Conservation (phyloP, 495 filamentous ascomycete species). For the Cercophora newfieldiana region DNA sequence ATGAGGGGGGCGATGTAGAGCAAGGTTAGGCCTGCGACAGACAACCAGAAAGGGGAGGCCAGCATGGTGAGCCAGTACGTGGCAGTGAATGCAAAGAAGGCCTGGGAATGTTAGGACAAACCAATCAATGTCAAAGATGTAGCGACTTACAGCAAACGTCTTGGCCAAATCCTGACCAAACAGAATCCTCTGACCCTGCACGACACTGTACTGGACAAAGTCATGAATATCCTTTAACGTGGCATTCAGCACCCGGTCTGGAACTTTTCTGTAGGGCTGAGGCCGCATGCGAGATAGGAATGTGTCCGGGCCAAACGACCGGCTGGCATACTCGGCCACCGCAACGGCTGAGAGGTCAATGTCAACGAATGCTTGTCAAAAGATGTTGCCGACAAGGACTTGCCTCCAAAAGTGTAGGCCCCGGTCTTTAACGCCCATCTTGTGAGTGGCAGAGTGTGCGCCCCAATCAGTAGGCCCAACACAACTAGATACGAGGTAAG, state of each 20-base stretch:
- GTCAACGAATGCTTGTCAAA: neutral
- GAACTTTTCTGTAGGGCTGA: neutral
- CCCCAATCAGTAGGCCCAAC: neutral
- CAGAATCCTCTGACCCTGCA: neutral
- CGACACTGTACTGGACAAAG: neutral
- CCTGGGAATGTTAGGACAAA: neutral
- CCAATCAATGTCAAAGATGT: neutral
- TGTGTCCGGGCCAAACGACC: slow-evolving; percentile 6
- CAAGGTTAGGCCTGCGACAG: neutral
- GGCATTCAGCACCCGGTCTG: neutral
- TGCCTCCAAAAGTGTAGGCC: neutral
- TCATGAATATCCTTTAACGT: slow-evolving; percentile 9
- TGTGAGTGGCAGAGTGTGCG: neutral
- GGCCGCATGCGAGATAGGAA: slow-evolving; percentile 3
- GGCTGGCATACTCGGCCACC: neutral
- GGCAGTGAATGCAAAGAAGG: neutral
- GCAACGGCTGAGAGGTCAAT: neutral
- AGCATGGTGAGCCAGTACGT: neutral
- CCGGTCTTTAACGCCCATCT: neutral
- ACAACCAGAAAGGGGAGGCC: neutral
- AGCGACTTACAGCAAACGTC: neutral
- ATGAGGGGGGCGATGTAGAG: neutral
- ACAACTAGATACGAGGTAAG: neutral
- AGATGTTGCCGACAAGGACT: no score
- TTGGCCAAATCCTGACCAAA: slow-evolving; percentile 2